Base-by-base conservation (phyloP, 2,329 filamentous ascomycete species). In the Cladosporium cucumerinum region DNA sequence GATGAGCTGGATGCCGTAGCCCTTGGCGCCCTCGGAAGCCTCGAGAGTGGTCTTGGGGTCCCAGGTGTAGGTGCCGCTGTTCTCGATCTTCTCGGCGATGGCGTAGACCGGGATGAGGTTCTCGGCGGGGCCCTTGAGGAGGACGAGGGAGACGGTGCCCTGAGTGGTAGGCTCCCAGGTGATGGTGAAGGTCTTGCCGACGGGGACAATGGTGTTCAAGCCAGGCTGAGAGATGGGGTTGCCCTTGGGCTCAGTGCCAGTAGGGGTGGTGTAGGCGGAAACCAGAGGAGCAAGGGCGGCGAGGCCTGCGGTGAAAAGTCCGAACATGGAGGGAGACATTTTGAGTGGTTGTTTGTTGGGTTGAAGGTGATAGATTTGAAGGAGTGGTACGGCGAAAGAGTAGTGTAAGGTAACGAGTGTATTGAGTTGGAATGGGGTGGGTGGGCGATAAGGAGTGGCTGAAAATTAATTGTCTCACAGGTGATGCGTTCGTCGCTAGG, bases 1-100 rank as follows among this genome's bases (percentile, higher is more conserved):
- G 69, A 88, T 84, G 71, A 89, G 76, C 74, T 87, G 81, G 72
- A 89, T 79, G 67, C 86, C 86, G 77, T 88, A 88, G 76, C 80
- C 82, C 70, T 79, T 81, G 67, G 84, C 82, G 67, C 73, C 73
- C 71, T 80, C 78, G 49, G 68, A 68, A 25, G 74, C 72, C 46
- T 65, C 72, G 66, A 87, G 82, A 49, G 73, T 68, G 63, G 79
- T 74, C 66, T 78, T 71, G 49, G 84, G 84, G 51, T 82, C 85
- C 86, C 85, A 88, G 65, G 68, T 57, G 80, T 79, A 87, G 68
- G 71, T 73, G 66, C 86, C 87, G 65, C 74, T 79, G 82, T 89
- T 88, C 72, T 75, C 68, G 75, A 85, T 84, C 68, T 70, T 70
- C 74, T 86, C 81, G 66, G 80, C 82, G 68, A 86, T 80, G 66